Conservation (phyloP, 495 filamentous ascomycete genomes). For the Penicillium paxilli region DNA sequence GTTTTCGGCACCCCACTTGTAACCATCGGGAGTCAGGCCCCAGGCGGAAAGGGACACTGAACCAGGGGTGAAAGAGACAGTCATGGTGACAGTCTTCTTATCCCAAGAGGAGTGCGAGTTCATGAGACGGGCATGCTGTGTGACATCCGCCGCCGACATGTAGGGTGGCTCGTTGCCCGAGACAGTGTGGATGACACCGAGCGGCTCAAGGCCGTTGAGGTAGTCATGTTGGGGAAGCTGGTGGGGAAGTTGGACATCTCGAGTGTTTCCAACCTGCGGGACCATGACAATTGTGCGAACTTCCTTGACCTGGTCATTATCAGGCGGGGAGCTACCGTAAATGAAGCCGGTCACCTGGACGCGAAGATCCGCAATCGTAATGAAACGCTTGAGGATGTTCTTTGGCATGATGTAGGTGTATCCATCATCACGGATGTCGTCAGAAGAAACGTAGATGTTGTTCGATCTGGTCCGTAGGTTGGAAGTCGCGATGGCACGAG, state of each 20-base stretch:
- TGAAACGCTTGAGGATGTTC: slow-evolving; percentile 98
- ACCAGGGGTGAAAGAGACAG: slow-evolving; percentile 97
- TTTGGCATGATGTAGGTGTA: slow-evolving; percentile 98
- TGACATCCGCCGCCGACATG: slow-evolving; percentile 94
- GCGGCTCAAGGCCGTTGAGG: slow-evolving; percentile 81
- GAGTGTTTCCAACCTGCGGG: slow-evolving; percentile 91
- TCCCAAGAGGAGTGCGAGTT: slow-evolving; percentile 81
- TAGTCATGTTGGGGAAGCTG: slow-evolving; percentile 92
- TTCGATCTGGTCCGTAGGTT: slow-evolving; percentile 94
- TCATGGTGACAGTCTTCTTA: slow-evolving; percentile 94
- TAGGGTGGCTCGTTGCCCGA: slow-evolving; percentile 93
- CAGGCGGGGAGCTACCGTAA: slow-evolving; percentile 88
- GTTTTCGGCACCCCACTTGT: slow-evolving; percentile 98
- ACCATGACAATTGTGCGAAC: slow-evolving; percentile 95
- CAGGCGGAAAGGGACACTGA: slow-evolving; percentile 94
- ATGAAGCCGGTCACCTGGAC: slow-evolving; percentile 96
- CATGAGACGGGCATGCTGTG: slow-evolving; percentile 87
- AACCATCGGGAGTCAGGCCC: slow-evolving; percentile 85
- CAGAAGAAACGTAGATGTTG: slow-evolving; percentile 97
- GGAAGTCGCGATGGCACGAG: slow-evolving; percentile 91
- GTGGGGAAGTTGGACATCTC: slow-evolving; percentile 89
- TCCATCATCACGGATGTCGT: slow-evolving; percentile 80
- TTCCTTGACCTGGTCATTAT: slow-evolving; percentile 97
- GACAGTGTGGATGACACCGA: slow-evolving; percentile 94
- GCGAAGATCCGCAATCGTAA: slow-evolving; percentile 94